phyloP scores from a whole-genome alignment of 2,329 filamentous ascomycete genomes.

The Aspergillus sp. region DNA sequence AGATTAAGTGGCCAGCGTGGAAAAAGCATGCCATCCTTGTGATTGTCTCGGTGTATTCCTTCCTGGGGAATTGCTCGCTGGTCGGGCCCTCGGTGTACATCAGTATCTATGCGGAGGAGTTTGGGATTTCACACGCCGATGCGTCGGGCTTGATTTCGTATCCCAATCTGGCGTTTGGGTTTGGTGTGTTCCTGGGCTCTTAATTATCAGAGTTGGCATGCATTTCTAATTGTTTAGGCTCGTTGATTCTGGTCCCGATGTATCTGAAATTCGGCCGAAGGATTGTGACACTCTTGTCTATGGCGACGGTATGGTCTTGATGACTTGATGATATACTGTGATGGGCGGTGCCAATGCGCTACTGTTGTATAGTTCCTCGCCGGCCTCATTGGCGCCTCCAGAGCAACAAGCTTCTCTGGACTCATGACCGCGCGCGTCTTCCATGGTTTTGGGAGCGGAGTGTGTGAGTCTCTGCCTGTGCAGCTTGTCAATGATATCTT shows the following conservation, averaged over 20 bases:
- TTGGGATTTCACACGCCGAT: slow-evolving; percentile 50
- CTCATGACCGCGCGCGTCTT: slow-evolving; percentile 47
- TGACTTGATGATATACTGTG: too few species aligned
- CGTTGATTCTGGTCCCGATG: slow-evolving; percentile 56
- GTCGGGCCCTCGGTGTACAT: slow-evolving; percentile 61
- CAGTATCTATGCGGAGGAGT: slow-evolving; percentile 53
- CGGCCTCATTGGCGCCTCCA: slow-evolving; percentile 45
- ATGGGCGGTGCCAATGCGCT: neutral
- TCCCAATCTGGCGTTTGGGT: slow-evolving; percentile 61
- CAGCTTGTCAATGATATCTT: slow-evolving; percentile 52
- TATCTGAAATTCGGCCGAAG: slow-evolving; percentile 55
- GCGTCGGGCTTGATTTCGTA: slow-evolving; percentile 61
- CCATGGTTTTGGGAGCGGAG: slow-evolving; percentile 45
- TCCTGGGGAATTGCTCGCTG: slow-evolving; percentile 58
- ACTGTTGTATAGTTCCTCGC: slow-evolving; percentile 34
- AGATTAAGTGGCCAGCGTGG: slow-evolving; percentile 50
- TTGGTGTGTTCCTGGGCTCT: slow-evolving; percentile 39
- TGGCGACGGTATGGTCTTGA: slow-evolving; percentile 31
- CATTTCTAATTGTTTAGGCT: slow-evolving; percentile 27
- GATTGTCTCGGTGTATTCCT: slow-evolving; percentile 57
- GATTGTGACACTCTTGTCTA: slow-evolving; percentile 45
- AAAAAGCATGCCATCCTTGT: slow-evolving; percentile 60
- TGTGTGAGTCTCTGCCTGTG: slow-evolving; percentile 49
- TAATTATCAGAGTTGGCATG: too few species aligned
- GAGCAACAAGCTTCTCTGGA: slow-evolving; percentile 39